Percentiles rank a stretch among this genome's conserved stretches.
phyloP scores from a whole-genome alignment of 23 red algal genomes.

The Gracilariopsis chorda region DNA sequence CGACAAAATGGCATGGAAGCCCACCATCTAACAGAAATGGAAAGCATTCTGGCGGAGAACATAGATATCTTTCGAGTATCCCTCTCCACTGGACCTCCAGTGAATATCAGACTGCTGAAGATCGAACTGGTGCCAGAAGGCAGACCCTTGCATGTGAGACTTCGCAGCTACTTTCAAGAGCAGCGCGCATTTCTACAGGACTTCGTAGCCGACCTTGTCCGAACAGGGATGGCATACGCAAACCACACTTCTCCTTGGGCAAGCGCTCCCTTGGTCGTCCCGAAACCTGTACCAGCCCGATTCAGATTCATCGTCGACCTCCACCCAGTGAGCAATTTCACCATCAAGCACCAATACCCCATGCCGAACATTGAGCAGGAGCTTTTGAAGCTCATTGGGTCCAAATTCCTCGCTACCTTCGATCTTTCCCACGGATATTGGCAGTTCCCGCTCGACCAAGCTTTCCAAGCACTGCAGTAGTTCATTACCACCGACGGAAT shows the following conservation, averaged over 20 bases:
- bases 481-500: conserved; percentile 34
- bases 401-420: conserved; percentile 24
- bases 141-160: not conserved
- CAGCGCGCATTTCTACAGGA: not conserved
- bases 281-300: not conserved
- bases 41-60: not conserved
- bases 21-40: not conserved
- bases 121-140: not conserved
- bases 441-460: not conserved
- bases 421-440: conserved; percentile 8
- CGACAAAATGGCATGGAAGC: not conserved
- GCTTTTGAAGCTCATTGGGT: not conserved
- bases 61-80: not conserved
- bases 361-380: conserved; percentile 1
- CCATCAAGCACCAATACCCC: not conserved
- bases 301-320: conserved; percentile 8
- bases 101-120: not conserved
- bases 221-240: not conserved
- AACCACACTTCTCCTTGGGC: conserved; percentile 6
- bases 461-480: not conserved
- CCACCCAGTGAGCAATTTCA: not conserved
- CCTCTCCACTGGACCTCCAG: conserved; percentile 1
- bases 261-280: conserved; percentile 3
- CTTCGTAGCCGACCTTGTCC: not conserved
- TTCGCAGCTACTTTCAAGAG: not conserved